Percentiles rank a stretch among this genome's conserved stretches.
These are phyloP conservation scores for Lentinula sp. DNA, from an alignment of 768 basidiomycete species.

Conservation along the genomic window DNA sequence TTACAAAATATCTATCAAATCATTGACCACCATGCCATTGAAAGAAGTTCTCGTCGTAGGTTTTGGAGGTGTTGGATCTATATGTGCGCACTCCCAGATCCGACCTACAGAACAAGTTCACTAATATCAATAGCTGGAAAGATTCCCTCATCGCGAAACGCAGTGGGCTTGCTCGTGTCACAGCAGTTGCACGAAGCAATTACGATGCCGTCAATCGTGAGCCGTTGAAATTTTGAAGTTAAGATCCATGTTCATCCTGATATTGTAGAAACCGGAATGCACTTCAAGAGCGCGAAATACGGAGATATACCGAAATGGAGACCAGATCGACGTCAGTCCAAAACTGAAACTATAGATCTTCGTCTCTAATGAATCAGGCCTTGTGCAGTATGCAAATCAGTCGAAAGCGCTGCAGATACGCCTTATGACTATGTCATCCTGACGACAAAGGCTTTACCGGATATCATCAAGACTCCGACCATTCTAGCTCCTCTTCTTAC, in stretches of 20 bases:
- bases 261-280: constrained; percentile 43
- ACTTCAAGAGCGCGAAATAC: constrained; percentile 53
- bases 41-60: constrained; percentile 58
- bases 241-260: background rate
- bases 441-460: constrained; percentile 68
- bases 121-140: constrained; percentile 16
- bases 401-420: constrained; percentile 53
- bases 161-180: constrained; percentile 57
- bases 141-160: constrained; percentile 52
- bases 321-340: constrained; percentile 53
- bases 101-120: background rate
- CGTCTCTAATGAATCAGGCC: background rate
- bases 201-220: constrained; percentile 48
- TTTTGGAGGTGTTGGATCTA: constrained; percentile 59
- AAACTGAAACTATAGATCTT: background rate
- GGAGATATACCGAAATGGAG: constrained; percentile 53
- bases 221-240: background rate
- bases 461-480: constrained; percentile 48
- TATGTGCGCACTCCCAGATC: constrained; percentile 35
- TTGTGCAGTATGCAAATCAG: constrained; percentile 46
- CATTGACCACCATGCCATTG: background rate
- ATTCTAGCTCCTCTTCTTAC: constrained; percentile 53
- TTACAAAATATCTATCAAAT: no score
- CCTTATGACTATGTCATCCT: constrained; percentile 62
- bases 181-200: constrained; percentile 69